A percentile compares a stretch with the other conserved stretches of the same genome.
Evolutionary conservation across 163 green algal genomes (phyloP).

Genomic region (Scenedesmus sp.): DNA sequence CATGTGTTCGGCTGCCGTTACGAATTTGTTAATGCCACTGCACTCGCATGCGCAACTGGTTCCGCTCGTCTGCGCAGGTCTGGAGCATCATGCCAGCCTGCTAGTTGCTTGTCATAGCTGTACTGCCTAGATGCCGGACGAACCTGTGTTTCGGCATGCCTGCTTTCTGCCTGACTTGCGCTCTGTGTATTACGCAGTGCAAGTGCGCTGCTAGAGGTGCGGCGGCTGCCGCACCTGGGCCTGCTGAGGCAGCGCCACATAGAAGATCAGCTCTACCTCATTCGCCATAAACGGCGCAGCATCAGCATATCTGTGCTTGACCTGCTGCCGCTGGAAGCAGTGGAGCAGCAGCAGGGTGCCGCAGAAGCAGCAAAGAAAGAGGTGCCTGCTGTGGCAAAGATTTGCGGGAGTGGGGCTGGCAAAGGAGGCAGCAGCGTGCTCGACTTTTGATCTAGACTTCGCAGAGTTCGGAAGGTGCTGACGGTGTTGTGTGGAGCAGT

Average conservation of each 20-base stretch:
- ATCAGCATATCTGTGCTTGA: conserved; percentile 61
- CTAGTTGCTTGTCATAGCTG: not conserved
- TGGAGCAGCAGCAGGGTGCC: conserved; percentile 40
- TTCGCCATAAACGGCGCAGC: conserved; percentile 66
- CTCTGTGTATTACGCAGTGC: conserved; percentile 54
- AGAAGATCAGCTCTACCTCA: conserved; percentile 63
- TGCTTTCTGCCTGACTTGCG: not conserved
- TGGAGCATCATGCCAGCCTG: not conserved
- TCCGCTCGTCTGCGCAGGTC: no score
- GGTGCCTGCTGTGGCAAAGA: conserved; percentile 21
- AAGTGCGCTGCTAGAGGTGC: conserved; percentile 66
- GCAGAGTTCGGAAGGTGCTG: not conserved
- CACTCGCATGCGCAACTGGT: no score
- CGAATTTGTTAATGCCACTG: conserved; percentile 16
- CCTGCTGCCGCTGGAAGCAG: conserved; percentile 69
- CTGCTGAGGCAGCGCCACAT: conserved; percentile 59
- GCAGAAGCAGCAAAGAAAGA: conserved; percentile 6
- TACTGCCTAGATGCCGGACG: not conserved
- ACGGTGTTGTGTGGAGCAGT: not conserved
- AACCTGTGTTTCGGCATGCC: not conserved
- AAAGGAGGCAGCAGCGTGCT: not conserved
- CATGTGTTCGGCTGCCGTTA: not conserved
- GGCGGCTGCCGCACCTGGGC: conserved; percentile 62
- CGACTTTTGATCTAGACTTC: conserved; percentile 9
- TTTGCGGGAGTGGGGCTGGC: conserved; percentile 27